Percentiles rank a stretch among this genome's conserved stretches.
Conservation (phyloP, 306 rosid genomes). For the Medicago truncatula region DNA sequence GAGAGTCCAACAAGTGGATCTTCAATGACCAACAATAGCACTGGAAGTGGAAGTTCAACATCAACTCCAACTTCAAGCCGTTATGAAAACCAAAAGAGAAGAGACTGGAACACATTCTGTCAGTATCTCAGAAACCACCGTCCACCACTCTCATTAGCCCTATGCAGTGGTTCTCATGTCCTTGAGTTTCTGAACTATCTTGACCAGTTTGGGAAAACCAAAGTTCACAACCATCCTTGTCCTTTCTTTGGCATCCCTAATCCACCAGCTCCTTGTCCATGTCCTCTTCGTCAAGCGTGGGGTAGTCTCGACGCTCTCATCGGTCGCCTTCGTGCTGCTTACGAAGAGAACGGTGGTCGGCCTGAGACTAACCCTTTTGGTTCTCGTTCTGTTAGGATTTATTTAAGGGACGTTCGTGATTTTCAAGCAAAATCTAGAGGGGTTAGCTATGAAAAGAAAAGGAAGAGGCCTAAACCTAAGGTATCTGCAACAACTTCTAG, state of each 20-base stretch:
- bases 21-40: neutral
- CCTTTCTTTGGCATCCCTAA: slow-evolving; percentile 92
- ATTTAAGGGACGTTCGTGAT: slow-evolving; percentile 90
- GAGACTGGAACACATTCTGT: slow-evolving; percentile 98
- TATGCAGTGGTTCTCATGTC: slow-evolving; percentile 85
- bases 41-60: neutral
- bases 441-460: slow-evolving; percentile 90
- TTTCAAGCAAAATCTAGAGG: slow-evolving; percentile 91
- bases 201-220: slow-evolving; percentile 95
- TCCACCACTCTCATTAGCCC: slow-evolving; percentile 69
- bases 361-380: slow-evolving; percentile 90
- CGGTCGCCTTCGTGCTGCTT: slow-evolving; percentile 95
- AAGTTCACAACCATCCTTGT: slow-evolving; percentile 80
- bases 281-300: slow-evolving; percentile 97
- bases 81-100: slow-evolving; percentile 93
- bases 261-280: slow-evolving; percentile 94
- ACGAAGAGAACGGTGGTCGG: slow-evolving; percentile 80
- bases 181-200: slow-evolving; percentile 88
- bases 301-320: slow-evolving; percentile 94
- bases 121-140: slow-evolving; percentile 87
- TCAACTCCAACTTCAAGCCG: slow-evolving; percentile 62
- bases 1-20: slow-evolving; percentile 26
- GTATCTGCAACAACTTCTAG: neutral
- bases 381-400: slow-evolving; percentile 77
- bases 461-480: slow-evolving; percentile 82